Conservation (phyloP, 1,284 basidiomycete species). For the Omphalotus olearius region DNA sequence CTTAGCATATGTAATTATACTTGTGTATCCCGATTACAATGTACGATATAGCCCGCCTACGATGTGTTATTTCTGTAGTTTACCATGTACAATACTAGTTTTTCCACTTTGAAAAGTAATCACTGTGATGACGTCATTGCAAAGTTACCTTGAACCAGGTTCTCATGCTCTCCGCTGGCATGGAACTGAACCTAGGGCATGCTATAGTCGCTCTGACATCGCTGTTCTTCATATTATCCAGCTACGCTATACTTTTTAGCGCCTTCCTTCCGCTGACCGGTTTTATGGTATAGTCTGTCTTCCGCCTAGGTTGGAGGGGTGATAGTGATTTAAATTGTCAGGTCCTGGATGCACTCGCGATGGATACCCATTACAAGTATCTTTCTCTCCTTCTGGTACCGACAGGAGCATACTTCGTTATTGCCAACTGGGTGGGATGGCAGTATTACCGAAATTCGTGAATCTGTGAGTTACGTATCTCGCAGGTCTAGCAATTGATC, state of each 20-base stretch:
- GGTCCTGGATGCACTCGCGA: slow-evolving; percentile 58
- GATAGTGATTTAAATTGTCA: slow-evolving; percentile 26
- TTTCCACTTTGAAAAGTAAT: too few species aligned
- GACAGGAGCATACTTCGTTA: slow-evolving; percentile 81
- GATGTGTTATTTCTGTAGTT: too few species aligned
- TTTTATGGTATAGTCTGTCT: slow-evolving; percentile 37
- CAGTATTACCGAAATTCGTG: slow-evolving; percentile 88
- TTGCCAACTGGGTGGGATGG: slow-evolving; percentile 97
- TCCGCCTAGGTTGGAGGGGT: background rate
- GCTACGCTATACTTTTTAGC: slow-evolving; percentile 63
- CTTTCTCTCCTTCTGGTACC: slow-evolving; percentile 77
- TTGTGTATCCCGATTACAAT: too few species aligned
- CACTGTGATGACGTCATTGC: background rate
- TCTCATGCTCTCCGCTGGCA: slow-evolving; percentile 11
- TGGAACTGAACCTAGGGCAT: slow-evolving; percentile 38
- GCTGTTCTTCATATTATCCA: slow-evolving; percentile 52
- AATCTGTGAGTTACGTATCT: slow-evolving; percentile 13
- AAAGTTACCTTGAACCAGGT: too few species aligned
- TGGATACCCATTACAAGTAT: slow-evolving; percentile 89
- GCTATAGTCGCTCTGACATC: slow-evolving; percentile 42
- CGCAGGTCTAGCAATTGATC: background rate
- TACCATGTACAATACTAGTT: too few species aligned
- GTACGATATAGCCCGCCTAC: too few species aligned
- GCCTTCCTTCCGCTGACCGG: slow-evolving; percentile 54
- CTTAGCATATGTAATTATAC: too few species aligned